Conservation (phyloP, 2,329 filamentous ascomycete genomes). For the Alternaria novae-zelandiae region DNA sequence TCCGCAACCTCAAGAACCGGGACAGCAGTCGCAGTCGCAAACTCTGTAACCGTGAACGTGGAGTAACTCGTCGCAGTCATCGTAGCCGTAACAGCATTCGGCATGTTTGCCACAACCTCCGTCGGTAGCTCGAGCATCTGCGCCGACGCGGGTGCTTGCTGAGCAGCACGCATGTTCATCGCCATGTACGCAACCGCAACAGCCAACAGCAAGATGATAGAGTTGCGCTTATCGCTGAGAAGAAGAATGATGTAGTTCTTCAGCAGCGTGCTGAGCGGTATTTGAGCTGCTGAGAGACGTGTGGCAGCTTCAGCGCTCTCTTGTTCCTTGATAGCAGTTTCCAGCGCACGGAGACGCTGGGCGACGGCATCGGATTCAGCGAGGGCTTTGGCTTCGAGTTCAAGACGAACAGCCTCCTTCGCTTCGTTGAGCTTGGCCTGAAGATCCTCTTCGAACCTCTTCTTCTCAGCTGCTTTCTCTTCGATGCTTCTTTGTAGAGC, state of each 20-base stretch:
- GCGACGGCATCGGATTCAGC: slow-evolving; percentile 37
- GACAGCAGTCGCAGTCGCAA: slow-evolving; percentile 9
- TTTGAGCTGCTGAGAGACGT: slow-evolving; percentile 41
- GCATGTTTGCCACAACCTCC: slow-evolving; percentile 1
- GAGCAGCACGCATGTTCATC: slow-evolving; percentile 28
- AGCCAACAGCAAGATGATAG: slow-evolving; percentile 57
- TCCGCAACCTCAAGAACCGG: neutral
- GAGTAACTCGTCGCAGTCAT: slow-evolving; percentile 33
- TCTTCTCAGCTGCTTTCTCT: slow-evolving; percentile 37
- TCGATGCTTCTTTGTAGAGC: slow-evolving; percentile 34
- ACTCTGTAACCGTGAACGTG: slow-evolving; percentile 37
- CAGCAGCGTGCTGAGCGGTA: slow-evolving; percentile 60
- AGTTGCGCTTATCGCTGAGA: slow-evolving; percentile 60
- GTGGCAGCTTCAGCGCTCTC: slow-evolving; percentile 18
- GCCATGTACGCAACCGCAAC: slow-evolving; percentile 52
- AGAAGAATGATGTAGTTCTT: slow-evolving; percentile 61
- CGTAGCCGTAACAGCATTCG: slow-evolving; percentile 28
- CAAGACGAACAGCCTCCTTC: slow-evolving; percentile 41
- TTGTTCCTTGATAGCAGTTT: slow-evolving; percentile 34
- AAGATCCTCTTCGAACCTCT: slow-evolving; percentile 34
- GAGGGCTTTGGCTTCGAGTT: slow-evolving; percentile 38
- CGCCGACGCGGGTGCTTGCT: slow-evolving; percentile 6
- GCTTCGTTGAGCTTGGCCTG: slow-evolving; percentile 40
- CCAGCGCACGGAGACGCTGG: slow-evolving; percentile 38
- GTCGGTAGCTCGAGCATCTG: neutral